phyloP scores from a whole-genome alignment of 345 rosid species.

The Corymbia maculata region DNA sequence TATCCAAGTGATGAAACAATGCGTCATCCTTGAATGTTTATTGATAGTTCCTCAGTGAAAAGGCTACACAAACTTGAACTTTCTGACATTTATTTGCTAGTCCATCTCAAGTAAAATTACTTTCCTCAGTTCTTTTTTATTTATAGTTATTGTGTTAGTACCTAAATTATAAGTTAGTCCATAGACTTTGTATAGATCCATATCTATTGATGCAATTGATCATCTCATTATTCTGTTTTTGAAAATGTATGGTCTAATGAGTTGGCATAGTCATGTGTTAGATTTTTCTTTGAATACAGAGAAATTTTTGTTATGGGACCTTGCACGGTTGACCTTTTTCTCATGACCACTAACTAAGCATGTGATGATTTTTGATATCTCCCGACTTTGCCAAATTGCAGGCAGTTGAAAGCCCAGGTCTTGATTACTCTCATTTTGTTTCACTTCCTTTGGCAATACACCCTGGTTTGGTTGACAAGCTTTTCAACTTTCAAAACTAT shows the following conservation, averaged over 20 bases:
- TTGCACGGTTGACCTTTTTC: neutral
- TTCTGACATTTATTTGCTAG: neutral
- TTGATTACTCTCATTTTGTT: constrained; percentile 80
- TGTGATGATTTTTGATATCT: neutral
- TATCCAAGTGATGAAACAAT: neutral
- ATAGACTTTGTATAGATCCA: neutral
- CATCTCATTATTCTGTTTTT: neutral
- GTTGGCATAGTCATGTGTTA: neutral
- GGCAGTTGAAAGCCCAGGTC: constrained; percentile 57
- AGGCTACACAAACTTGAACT: neutral
- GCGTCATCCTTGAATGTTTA: neutral
- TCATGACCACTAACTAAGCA: neutral
- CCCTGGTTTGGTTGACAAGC: constrained; percentile 69
- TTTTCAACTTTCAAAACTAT: constrained; percentile 57
- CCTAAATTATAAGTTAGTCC: neutral
- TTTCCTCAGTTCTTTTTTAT: neutral
- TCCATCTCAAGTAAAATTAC: neutral
- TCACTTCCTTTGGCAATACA: constrained; percentile 88
- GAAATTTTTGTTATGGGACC: neutral
- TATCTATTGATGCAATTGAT: neutral
- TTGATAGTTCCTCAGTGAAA: neutral
- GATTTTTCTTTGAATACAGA: neutral
- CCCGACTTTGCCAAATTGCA: constrained; percentile 7
- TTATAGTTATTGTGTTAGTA: neutral
- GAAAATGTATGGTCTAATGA: neutral